phyloP scores from a whole-genome alignment of 768 basidiomycete species.

The Gelatoporia subvermispora region DNA sequence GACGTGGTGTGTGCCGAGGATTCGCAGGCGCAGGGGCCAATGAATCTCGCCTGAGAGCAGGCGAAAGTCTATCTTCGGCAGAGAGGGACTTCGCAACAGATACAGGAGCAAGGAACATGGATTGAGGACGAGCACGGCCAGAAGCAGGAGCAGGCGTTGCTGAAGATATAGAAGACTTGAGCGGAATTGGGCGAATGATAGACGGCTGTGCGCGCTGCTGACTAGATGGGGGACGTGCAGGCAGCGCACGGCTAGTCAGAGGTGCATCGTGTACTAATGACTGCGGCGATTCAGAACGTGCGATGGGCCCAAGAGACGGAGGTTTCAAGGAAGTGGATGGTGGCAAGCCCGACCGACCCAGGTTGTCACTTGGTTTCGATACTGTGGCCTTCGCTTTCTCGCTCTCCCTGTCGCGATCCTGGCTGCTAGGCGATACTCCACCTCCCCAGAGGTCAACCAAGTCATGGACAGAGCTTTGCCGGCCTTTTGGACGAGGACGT shows the following conservation, averaged over 20 bases:
- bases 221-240: conserved; percentile 15
- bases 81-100: conserved; percentile 37
- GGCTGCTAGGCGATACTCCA: conserved; percentile 20
- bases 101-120: conserved; percentile 69
- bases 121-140: conserved; percentile 66
- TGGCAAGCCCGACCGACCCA: conserved; percentile 9
- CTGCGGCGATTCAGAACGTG: conserved; percentile 14
- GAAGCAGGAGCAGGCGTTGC: conserved; percentile 24
- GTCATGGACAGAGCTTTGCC: conserved; percentile 83
- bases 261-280: conserved; percentile 3
- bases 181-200: conserved; percentile 14
- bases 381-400: conserved; percentile 12
- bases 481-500: conserved; percentile 40
- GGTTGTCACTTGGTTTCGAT: conserved; percentile 1
- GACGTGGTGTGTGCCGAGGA: conserved; percentile 39
- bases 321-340: conserved; percentile 15
- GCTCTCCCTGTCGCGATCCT: conserved; percentile 35
- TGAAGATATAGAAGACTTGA: conserved; percentile 13
- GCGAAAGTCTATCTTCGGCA: conserved; percentile 28
- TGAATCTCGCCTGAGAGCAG: conserved; percentile 25
- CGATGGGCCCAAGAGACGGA: conserved; percentile 6
- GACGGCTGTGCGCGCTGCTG: conserved; percentile 12
- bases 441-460: conserved; percentile 78
- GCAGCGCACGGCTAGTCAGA: background rate
- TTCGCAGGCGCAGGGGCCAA: conserved; percentile 15